Conservation (phyloP, 2,329 filamentous ascomycete species). For the Diaporthe ilicicola region DNA sequence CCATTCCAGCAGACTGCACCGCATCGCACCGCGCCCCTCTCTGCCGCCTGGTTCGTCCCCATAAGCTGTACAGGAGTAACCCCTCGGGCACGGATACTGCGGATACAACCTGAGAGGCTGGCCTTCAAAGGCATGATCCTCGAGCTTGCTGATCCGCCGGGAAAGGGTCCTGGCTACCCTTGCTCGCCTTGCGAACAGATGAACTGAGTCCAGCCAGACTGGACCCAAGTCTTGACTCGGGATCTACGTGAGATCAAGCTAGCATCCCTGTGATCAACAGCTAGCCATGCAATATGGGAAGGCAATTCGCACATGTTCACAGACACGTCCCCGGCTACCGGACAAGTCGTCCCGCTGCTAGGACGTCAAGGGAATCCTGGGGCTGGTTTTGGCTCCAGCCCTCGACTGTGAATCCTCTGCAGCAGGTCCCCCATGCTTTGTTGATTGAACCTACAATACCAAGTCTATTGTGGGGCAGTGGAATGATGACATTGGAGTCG, state of each 20-base stretch:
- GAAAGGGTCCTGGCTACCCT: constrained; percentile 23
- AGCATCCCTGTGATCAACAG: constrained; percentile 22
- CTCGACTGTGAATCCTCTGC: neutral
- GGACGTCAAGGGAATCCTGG: constrained; percentile 18
- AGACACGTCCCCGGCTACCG: constrained; percentile 26
- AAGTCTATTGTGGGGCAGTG: constrained; percentile 5
- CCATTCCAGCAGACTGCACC: neutral
- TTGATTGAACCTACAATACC: neutral
- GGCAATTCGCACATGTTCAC: constrained; percentile 17
- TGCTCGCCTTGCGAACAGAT: constrained; percentile 25
- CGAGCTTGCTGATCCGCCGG: constrained; percentile 21
- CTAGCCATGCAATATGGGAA: constrained; percentile 9
- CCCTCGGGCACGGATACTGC: constrained; percentile 11
- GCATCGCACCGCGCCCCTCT: neutral
- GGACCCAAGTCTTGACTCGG: constrained; percentile 30
- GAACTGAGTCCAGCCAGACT: constrained; percentile 22
- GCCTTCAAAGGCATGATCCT: constrained; percentile 2
- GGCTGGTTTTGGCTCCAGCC: constrained; percentile 4
- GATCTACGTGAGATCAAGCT: constrained; percentile 26
- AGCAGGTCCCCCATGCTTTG: neutral
- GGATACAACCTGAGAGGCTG: neutral
- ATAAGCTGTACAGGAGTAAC: neutral
- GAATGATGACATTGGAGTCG: constrained; percentile 23
- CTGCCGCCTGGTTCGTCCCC: neutral
- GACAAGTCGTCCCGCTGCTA: constrained; percentile 29